phyloP scores from a whole-genome alignment of 371 early-diverging fungal species.

The Smittium culicis region DNA sequence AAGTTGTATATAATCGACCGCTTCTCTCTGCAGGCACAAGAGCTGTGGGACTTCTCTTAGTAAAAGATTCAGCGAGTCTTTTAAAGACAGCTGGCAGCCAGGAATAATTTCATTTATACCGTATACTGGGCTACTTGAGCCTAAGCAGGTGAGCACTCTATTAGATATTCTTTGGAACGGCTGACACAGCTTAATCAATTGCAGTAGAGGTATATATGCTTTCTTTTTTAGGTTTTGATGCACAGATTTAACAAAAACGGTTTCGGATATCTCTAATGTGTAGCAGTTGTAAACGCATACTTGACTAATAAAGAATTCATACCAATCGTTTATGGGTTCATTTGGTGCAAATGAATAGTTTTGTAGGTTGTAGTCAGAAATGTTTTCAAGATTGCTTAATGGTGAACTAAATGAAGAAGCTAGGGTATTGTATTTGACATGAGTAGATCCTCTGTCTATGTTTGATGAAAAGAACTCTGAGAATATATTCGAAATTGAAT shows the following conservation, averaged over 20 bases:
- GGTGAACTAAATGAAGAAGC: not conserved
- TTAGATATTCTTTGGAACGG: not conserved
- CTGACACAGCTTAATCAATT: constrained; percentile 4
- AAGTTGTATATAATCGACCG: not conserved
- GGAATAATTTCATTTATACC: not conserved
- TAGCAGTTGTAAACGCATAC: not conserved
- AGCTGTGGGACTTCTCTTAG: not conserved
- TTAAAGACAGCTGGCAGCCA: not conserved
- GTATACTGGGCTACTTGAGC: not conserved
- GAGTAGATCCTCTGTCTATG: not conserved
- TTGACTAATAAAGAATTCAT: not conserved
- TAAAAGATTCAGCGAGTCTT: not conserved
- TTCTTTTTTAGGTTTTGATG: constrained; percentile 8
- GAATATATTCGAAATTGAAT: not conserved
- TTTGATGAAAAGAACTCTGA: not conserved
- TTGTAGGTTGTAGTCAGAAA: not conserved
- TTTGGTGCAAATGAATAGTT: not conserved
- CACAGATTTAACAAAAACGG: not conserved
- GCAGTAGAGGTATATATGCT: constrained; percentile 9
- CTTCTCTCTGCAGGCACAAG: not conserved
- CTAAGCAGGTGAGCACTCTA: not conserved
- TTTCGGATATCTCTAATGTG: not conserved
- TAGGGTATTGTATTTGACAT: not conserved
- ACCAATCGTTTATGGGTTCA: not conserved
- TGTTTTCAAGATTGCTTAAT: not conserved